Evolutionary conservation across 192 early-diverging fungal genomes (phyloP).

Genomic region (Obelidium mucronatum): DNA sequence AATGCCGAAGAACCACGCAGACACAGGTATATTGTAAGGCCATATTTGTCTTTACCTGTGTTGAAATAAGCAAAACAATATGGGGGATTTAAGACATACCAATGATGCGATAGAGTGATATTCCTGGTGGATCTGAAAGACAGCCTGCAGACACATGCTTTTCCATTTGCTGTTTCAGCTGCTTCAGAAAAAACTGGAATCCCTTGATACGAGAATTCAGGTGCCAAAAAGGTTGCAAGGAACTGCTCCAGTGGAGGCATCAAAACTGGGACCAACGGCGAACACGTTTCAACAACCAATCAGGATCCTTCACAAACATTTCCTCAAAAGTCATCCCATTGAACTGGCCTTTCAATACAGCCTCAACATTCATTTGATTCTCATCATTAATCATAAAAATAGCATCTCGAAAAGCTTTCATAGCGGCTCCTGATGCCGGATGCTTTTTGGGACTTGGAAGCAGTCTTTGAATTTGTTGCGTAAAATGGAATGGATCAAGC

Average conservation of each 20-base stretch:
- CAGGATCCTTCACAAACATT: slow-evolving; percentile 8
- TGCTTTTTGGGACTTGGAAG: slow-evolving; percentile 8
- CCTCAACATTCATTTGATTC: not conserved
- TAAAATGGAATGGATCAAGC: not conserved
- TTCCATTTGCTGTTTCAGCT: not conserved
- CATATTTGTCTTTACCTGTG: slow-evolving; percentile 3
- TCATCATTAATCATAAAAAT: not conserved
- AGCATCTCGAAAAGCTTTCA: slow-evolving; percentile 8
- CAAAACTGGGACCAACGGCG: not conserved
- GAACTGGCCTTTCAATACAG: not conserved
- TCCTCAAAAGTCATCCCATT: slow-evolving; percentile 10
- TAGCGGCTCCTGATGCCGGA: not conserved
- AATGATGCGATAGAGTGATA: not conserved
- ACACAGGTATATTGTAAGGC: not conserved
- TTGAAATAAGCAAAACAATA: no score
- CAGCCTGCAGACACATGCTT: not conserved
- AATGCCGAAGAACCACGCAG: not conserved
- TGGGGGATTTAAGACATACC: no score
- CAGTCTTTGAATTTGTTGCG: not conserved
- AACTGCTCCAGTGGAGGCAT: not conserved
- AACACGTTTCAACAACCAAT: not conserved
- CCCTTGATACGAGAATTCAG: not conserved
- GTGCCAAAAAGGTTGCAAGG: not conserved
- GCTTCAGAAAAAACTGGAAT: not conserved
- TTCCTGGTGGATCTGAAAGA: slow-evolving; percentile 4